These are phyloP conservation scores for Bacidia gigantensis DNA, from an alignment of 495 filamentous ascomycete genomes.

Conservation along the genomic window DNA sequence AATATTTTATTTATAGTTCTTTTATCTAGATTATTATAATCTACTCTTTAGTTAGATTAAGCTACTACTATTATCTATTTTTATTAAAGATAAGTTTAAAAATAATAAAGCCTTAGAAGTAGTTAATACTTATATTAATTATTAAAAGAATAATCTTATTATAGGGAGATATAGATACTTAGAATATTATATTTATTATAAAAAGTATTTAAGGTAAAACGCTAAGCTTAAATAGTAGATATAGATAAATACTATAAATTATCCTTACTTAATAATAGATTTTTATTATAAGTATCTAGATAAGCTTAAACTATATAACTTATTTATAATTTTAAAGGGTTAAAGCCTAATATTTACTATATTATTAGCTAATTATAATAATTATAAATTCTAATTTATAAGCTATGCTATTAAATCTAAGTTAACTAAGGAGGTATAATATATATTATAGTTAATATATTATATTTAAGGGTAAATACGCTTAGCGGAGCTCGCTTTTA, in stretches of 20 bases:
- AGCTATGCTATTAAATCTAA: background rate
- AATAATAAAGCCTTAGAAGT: background rate
- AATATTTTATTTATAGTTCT: constrained; percentile 1
- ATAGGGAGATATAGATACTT: background rate
- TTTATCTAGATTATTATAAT: background rate
- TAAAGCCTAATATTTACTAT: background rate
- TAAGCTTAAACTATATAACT: background rate
- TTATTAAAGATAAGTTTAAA: background rate
- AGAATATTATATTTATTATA: background rate
- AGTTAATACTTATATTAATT: background rate
- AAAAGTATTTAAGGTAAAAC: background rate
- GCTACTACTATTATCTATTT: background rate
- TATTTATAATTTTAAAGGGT: background rate
- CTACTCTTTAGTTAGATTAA: background rate
- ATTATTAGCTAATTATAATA: background rate
- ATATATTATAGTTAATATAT: background rate
- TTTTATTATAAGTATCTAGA: background rate
- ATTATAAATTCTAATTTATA: background rate
- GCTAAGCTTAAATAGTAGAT: background rate
- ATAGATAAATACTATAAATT: background rate
- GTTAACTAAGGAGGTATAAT: background rate
- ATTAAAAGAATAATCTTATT: background rate
- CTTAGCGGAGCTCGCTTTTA: background rate
- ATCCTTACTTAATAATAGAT: background rate
- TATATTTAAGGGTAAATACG: background rate